Conservation (phyloP, 768 basidiomycete genomes). For the Trametes sanguinea region DNA sequence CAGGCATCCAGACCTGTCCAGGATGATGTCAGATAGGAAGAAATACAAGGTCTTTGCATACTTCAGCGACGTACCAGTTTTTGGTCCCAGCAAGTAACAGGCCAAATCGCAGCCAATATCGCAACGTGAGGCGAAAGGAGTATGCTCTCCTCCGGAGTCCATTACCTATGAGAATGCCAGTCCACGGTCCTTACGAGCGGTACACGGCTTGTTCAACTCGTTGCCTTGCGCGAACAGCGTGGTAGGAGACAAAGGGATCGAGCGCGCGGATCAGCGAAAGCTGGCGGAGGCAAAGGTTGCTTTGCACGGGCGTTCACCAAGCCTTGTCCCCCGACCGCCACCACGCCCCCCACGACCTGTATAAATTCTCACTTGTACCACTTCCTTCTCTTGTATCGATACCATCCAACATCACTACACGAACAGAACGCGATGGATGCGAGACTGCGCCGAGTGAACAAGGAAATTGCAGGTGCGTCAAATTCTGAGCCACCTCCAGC, state of each 20-base stretch:
- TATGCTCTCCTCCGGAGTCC: no score
- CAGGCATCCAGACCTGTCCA: no score
- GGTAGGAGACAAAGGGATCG: neutral
- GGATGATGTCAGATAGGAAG: no score
- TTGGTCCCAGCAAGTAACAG: no score
- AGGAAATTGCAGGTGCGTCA: slow-evolving; percentile 81
- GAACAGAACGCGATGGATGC: slow-evolving; percentile 65
- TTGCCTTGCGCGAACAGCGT: neutral
- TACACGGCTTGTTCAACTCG: no score
- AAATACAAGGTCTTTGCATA: no score
- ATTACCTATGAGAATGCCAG: no score
- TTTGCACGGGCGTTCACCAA: slow-evolving; percentile 1
- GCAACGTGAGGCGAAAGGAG: no score
- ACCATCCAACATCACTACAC: neutral
- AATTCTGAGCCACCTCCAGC: neutral
- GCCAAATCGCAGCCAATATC: no score
- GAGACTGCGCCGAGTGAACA: slow-evolving; percentile 85
- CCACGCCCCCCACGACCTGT: neutral
- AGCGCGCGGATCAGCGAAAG: neutral
- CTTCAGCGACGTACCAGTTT: no score
- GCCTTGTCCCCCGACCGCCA: slow-evolving; percentile 4
- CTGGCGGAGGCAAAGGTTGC: neutral
- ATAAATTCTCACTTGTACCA: slow-evolving; percentile 1
- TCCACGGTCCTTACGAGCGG: no score
- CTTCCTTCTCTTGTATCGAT: slow-evolving; percentile 1